A percentile compares a stretch with the other conserved stretches of the same genome.
These are phyloP conservation scores for Crithidia bombi DNA, from an alignment of 208 protist genomes.

Conservation along the genomic window DNA sequence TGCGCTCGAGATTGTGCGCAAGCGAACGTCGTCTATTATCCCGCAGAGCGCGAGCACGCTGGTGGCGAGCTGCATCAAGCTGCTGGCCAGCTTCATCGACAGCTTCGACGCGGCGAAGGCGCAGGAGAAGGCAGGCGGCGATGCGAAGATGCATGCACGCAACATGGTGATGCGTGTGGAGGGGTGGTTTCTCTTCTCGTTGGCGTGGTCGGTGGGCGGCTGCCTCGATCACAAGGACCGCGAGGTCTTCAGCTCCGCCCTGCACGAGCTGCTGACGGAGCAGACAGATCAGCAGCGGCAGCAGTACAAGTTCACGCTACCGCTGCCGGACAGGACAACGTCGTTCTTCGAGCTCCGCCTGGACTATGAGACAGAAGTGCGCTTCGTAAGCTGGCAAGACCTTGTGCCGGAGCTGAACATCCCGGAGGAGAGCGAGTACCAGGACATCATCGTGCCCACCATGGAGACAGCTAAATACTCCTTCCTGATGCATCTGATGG, in stretches of 20 bases:
- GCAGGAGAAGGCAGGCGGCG: slow-evolving; percentile 22
- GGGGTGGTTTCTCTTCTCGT: slow-evolving; percentile 93
- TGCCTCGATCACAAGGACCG: slow-evolving; percentile 86
- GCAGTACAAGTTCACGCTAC: slow-evolving; percentile 61
- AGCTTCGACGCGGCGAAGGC: slow-evolving; percentile 45
- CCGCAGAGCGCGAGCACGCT: slow-evolving; percentile 75
- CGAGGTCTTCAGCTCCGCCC: slow-evolving; percentile 74
- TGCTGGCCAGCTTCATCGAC: slow-evolving; percentile 73
- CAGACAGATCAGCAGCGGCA: slow-evolving; percentile 15
- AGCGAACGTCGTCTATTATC: slow-evolving; percentile 75
- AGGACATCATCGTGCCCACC: slow-evolving; percentile 96
- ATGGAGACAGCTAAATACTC: slow-evolving; percentile 93
- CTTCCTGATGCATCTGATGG: slow-evolving; percentile 89
- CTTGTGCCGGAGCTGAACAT: slow-evolving; percentile 86
- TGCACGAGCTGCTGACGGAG: slow-evolving; percentile 68
- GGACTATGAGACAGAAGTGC: slow-evolving; percentile 71
- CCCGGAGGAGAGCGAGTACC: slow-evolving; percentile 85
- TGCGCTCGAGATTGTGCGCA: slow-evolving; percentile 85
- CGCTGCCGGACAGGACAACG: slow-evolving; percentile 68
- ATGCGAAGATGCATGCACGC: slow-evolving; percentile 46
- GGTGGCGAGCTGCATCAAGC: slow-evolving; percentile 83
- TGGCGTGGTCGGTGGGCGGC: slow-evolving; percentile 94
- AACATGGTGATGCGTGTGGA: slow-evolving; percentile 82
- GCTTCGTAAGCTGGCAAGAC: slow-evolving; percentile 84
- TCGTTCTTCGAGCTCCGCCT: slow-evolving; percentile 89